Evolutionary conservation across 768 basidiomycete genomes (phyloP).

Genomic region (Boletus pseudo-olivaceus): DNA sequence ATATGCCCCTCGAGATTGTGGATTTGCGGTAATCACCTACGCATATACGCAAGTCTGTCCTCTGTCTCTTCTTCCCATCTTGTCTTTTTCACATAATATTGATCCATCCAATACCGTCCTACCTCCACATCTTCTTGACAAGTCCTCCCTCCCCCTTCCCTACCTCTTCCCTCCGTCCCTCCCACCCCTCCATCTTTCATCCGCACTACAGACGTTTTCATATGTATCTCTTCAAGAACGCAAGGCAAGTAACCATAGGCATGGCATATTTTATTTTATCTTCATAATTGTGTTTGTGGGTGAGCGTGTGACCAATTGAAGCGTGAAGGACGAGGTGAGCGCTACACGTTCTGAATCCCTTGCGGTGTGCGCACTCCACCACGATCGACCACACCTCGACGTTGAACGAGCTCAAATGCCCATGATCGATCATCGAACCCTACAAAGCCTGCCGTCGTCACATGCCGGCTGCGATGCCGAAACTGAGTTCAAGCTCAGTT

Average conservation of each 20-base stretch:
- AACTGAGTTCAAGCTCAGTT: neutral
- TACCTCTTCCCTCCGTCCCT: neutral
- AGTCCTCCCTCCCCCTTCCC: too few species aligned
- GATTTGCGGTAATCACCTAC: slow-evolving; percentile 53
- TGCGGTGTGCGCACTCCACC: too few species aligned
- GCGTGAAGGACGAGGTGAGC: too few species aligned
- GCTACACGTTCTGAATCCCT: too few species aligned
- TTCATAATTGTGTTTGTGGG: neutral
- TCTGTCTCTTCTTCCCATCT: too few species aligned
- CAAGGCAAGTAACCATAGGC: slow-evolving; percentile 1
- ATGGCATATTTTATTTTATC: slow-evolving; percentile 1
- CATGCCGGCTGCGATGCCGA: too few species aligned
- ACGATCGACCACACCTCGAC: too few species aligned
- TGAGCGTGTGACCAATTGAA: too few species aligned
- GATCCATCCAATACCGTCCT: neutral
- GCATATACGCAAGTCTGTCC: neutral
- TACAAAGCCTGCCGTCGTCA: too few species aligned
- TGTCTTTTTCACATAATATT: neutral
- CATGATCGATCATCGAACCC: too few species aligned
- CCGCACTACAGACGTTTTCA: slow-evolving; percentile 1
- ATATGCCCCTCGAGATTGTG: slow-evolving; percentile 74
- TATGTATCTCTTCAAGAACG: slow-evolving; percentile 8
- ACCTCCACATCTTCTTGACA: neutral
- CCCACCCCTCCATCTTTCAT: neutral
- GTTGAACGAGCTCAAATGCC: too few species aligned